Conservation (phyloP, 805 yeast species). For the Saturnispora sekii region DNA sequence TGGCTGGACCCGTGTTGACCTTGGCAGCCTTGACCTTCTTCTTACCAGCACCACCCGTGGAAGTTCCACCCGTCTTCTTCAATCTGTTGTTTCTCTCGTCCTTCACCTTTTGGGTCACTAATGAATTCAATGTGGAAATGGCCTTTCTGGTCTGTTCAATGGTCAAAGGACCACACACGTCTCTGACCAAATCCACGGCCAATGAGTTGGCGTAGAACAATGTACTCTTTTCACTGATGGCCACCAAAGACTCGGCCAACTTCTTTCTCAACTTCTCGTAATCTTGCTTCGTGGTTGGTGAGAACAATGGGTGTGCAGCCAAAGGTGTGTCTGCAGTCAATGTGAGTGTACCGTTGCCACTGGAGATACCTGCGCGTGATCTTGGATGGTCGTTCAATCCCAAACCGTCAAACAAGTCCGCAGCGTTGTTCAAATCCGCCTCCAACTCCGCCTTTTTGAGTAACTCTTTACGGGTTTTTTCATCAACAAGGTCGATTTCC, state of each 20-base stretch:
- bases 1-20: constrained; percentile 46
- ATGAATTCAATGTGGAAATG: constrained; percentile 70
- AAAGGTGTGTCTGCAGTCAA: constrained; percentile 56
- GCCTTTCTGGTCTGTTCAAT: constrained; percentile 81
- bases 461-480: constrained; percentile 61
- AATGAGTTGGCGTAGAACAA: constrained; percentile 64
- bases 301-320: constrained; percentile 71
- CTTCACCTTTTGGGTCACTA: constrained; percentile 76
- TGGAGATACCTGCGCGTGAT: constrained; percentile 26
- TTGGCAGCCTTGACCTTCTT: constrained; percentile 75
- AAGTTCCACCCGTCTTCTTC: constrained; percentile 73
- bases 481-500: constrained; percentile 64
- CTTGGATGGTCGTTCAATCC: constrained; percentile 51
- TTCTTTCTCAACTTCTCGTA: constrained; percentile 71
- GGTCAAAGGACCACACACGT: constrained; percentile 68
- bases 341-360: constrained; percentile 21
- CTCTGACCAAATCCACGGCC: constrained; percentile 81
- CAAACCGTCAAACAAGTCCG: constrained; percentile 76
- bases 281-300: constrained; percentile 71
- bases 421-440: constrained; percentile 87
- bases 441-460: constrained; percentile 71
- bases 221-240: constrained; percentile 49
- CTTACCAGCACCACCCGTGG: constrained; percentile 91
- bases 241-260: constrained; percentile 49
- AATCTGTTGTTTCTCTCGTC: constrained; percentile 84